Evolutionary conservation across 2,329 filamentous ascomycete species (phyloP), one percentile per base, ranked within the genome.

Genomic region (Aspergillus udagawae): DNA sequence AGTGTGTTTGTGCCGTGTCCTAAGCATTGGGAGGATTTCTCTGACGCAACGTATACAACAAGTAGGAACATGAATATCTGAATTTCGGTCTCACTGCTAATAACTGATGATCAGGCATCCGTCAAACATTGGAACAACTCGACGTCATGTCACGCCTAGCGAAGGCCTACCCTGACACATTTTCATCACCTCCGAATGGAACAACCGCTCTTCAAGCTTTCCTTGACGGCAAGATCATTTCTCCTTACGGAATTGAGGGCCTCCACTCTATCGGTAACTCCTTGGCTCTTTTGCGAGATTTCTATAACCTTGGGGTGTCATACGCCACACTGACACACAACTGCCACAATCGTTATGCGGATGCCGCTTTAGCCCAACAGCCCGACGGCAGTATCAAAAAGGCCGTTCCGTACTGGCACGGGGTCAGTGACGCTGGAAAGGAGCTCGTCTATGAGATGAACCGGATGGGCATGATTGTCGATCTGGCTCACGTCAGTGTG

Each of bases 311-410:
- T 2, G 93, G 93, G 1, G 92, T 92, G 4, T 86, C 91, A 51
- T 97, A 97, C 68, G 87, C 88, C 20, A 97, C 92, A 0, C 78
- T 97, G 17, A 96, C 91, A 1, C 93, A 96, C 79, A 96, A 96
- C 73, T 97, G 92, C 75, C 90, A 95, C 73, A 97, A 96, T 75
- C 83, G 80, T 51, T 97, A 89, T 72, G 91, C 92, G 51, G 93
- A 97, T 71, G 89, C 92, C 3, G 92, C 92, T 2, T 74, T 94
- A 52, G 56, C 69, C 21, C 53, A 75, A 69, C 38, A 77, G 62
- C 65, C 70, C 67, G 54, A 71, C 61, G 38, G 71, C 59, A 63
- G 66, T 8, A 69, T 78, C 1, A 76, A 77, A 21, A 79, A 68
- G 45, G 68, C 72, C 14, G 65, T 70, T 42, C 70, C 69, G 27